Percentiles rank a stretch among this genome's conserved stretches.
phyloP scores from a whole-genome alignment of 2,329 filamentous ascomycete species.

The Fusarium dlaminii region DNA sequence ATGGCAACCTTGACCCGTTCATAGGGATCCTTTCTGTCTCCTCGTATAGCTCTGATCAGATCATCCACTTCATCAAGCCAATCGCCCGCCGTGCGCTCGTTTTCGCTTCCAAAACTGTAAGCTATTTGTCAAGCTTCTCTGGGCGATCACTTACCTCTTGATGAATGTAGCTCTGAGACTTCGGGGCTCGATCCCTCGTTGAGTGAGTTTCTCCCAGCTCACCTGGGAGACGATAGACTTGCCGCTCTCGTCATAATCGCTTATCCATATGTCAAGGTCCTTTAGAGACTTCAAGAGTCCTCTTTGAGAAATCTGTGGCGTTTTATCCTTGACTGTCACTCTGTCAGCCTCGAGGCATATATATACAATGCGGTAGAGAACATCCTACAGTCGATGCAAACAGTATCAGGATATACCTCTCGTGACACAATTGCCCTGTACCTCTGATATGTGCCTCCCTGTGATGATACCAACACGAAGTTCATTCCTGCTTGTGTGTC shows the following conservation, averaged over 20 bases:
- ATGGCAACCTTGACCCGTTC: background rate
- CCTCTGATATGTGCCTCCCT: accelerated
- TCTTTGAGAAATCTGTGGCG: accelerated
- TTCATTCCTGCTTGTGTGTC: accelerated
- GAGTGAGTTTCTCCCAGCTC: background rate
- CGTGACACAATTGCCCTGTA: accelerated
- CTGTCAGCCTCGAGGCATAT: accelerated
- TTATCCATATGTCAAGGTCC: accelerated
- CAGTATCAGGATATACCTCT: accelerated
- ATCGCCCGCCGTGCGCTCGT: accelerated
- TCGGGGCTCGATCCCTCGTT: accelerated
- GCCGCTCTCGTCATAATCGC: accelerated
- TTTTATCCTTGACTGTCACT: accelerated
- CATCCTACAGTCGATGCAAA: accelerated
- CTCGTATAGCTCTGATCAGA: accelerated
- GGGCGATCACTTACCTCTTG: background rate
- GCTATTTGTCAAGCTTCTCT: accelerated
- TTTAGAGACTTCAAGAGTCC: accelerated
- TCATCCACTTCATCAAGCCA: background rate
- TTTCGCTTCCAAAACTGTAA: accelerated
- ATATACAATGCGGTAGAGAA: accelerated
- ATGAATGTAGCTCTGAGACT: accelerated
- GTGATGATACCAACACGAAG: background rate
- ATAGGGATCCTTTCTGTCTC: accelerated
- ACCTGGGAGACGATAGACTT: background rate